Percentiles rank a stretch among this genome's conserved stretches.
phyloP scores from a whole-genome alignment of 805 yeast species.

The Brettanomyces naardenensis region DNA sequence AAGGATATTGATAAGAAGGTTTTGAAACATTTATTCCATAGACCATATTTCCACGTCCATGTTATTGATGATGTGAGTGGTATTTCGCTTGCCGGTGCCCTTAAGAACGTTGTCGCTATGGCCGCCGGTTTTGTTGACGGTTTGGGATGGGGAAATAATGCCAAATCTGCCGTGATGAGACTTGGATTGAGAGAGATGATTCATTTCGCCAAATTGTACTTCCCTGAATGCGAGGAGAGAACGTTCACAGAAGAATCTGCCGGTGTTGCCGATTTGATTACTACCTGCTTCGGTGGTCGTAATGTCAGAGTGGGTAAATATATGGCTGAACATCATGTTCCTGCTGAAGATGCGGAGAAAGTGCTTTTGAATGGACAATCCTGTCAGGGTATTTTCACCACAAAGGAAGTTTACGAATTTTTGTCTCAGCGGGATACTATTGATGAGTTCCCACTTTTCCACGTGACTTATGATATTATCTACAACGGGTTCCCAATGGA shows the following conservation, averaged over 20 bases:
- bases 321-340: constrained; percentile 73
- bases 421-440: constrained; percentile 43
- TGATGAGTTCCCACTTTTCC: constrained; percentile 75
- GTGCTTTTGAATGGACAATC: constrained; percentile 89
- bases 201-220: constrained; percentile 75
- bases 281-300: constrained; percentile 97
- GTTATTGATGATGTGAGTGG: constrained; percentile 93
- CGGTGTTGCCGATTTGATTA: constrained; percentile 97
- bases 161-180: constrained; percentile 96
- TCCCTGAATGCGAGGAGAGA: constrained; percentile 60
- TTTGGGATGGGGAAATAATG: constrained; percentile 98
- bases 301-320: constrained; percentile 85
- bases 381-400: constrained; percentile 91
- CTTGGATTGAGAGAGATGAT: constrained; percentile 89
- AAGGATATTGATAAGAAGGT: constrained; percentile 63
- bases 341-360: constrained; percentile 77
- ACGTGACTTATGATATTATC: constrained; percentile 75
- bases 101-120: constrained; percentile 91
- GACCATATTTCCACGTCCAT: constrained; percentile 96
- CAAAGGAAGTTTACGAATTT: constrained; percentile 86
- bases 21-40: constrained; percentile 82
- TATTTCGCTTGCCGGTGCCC: constrained; percentile 93
- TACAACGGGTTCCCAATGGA: constrained; percentile 69
- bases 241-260: constrained; percentile 93
- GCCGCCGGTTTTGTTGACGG: constrained; percentile 98